Evolutionary conservation across 2,329 filamentous ascomycete species (phyloP), one percentile per base, ranked within the genome.

Genomic region (Stagonosporopsis cucurbitacearum): DNA sequence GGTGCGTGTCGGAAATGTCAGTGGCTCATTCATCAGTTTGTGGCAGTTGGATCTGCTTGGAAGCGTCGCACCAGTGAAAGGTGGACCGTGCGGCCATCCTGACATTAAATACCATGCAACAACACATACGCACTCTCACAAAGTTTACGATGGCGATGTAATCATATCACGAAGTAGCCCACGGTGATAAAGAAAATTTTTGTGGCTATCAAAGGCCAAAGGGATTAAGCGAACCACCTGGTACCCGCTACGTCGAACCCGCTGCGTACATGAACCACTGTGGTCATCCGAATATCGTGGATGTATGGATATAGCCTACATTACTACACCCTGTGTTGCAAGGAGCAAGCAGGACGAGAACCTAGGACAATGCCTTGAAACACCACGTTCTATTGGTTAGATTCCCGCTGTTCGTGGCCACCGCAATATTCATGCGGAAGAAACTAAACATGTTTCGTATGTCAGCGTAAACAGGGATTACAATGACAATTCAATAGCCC

Each of bases 371-470:
- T 13, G 19, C 15, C 2, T n/a, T 20, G 25, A 30, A 47, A 42
- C 53, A 15, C 13, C 6, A 15, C 3, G 17, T 2, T 19, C 17
- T 12, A 55, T 58, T 51, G 45, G 47, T 36, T 20, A 17, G 20
- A 19, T 53, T 33, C 19, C 44, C 12, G 39, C 32, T 42, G 41
- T 51, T 54, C 26, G 36, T 28, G 15, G 22, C 25, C 33, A 17
- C 8, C 22, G 22, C 3, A 20, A 41, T 9, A 28, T 52, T 48
- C 28, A 57, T 52, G 54, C 54, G 53, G 32, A 63, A 54, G 61
- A 63, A 63, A 61, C 60, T 35, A 67, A 68, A 71, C 66, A 67
- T 69, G 69, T 71, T 71, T 70, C 65, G 62, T 61, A 47, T 52
- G 49, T 26, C 44, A 44, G 15, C 39, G 43, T 45, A 44, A 15